A percentile compares a stretch with the other conserved stretches of the same genome.
phyloP scores from a whole-genome alignment of 2,329 filamentous ascomycete species.

The Dactylonectria macrodidyma region DNA sequence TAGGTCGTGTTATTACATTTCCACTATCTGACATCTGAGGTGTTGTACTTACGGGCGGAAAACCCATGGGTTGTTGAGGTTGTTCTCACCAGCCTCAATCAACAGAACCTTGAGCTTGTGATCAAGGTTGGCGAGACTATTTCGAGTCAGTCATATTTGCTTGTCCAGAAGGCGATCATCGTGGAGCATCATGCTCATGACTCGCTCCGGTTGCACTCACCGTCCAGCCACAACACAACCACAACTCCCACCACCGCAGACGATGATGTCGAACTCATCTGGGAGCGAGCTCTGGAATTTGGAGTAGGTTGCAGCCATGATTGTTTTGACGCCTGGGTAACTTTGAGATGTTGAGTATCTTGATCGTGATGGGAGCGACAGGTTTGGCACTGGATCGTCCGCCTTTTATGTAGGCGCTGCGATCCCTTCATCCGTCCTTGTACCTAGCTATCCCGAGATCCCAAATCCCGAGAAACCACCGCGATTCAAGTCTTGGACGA shows the following conservation, averaged over 20 bases:
- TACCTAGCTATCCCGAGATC: slow-evolving; percentile 14
- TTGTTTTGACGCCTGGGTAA: slow-evolving; percentile 16
- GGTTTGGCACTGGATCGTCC: background rate
- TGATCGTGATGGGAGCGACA: background rate
- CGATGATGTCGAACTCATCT: slow-evolving; percentile 79
- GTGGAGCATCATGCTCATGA: no score
- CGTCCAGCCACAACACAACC: slow-evolving; percentile 72
- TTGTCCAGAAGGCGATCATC: no score
- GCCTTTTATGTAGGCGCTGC: slow-evolving; percentile 14
- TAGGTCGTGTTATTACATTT: no score
- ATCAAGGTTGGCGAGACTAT: slow-evolving; percentile 80
- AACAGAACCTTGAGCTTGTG: slow-evolving; percentile 80
- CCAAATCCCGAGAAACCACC: slow-evolving; percentile 43
- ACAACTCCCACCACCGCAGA: slow-evolving; percentile 73
- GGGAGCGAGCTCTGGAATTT: slow-evolving; percentile 61
- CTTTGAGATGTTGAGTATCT: slow-evolving; percentile 5
- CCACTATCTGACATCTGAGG: no score
- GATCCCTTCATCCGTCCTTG: slow-evolving; percentile 1
- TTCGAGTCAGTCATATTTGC: slow-evolving; percentile 51
- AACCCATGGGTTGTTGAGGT: slow-evolving; percentile 84
- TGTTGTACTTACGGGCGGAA: slow-evolving; percentile 71
- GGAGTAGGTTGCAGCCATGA: slow-evolving; percentile 40
- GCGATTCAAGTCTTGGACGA: slow-evolving; percentile 22
- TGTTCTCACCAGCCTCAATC: slow-evolving; percentile 80
- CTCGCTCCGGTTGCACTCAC: slow-evolving; percentile 51